Percentiles rank a stretch among this genome's conserved stretches.
These are phyloP conservation scores for Hygrocybe punicea DNA, from an alignment of 768 basidiomycete species.

Conservation along the genomic window DNA sequence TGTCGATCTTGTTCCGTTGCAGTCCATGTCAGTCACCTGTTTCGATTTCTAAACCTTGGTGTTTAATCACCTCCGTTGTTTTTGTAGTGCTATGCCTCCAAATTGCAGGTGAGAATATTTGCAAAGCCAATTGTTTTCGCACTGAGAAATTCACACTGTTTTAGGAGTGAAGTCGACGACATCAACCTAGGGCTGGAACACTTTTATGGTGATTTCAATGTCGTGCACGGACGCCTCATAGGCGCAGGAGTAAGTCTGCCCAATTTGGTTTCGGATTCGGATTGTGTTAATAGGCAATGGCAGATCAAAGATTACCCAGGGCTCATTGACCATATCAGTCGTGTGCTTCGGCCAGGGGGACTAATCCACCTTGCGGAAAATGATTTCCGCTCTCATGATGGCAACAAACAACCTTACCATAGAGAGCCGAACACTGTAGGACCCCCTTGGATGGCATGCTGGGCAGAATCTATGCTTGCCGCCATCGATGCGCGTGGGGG, in stretches of 20 bases:
- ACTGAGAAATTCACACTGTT: neutral
- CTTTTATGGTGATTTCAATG: constrained; percentile 74
- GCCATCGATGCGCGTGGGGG: constrained; percentile 60
- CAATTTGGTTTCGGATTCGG: neutral
- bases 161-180: constrained; percentile 79
- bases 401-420: constrained; percentile 41
- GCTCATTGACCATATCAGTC: constrained; percentile 64
- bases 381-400: constrained; percentile 62
- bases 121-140: too few relatives aligned
- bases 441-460: constrained; percentile 60
- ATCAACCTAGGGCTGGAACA: constrained; percentile 82
- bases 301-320: constrained; percentile 67
- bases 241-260: constrained; percentile 61
- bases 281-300: constrained; percentile 5
- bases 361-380: constrained; percentile 65
- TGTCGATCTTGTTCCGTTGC: constrained; percentile 80
- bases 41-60: neutral
- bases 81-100: constrained; percentile 53
- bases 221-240: constrained; percentile 68
- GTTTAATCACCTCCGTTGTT: neutral
- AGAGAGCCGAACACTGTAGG: constrained; percentile 33
- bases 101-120: constrained; percentile 57
- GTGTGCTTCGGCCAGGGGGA: constrained; percentile 67
- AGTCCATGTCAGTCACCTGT: constrained; percentile 50
- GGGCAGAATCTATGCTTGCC: constrained; percentile 52